Evolutionary conservation across 257 asterid species (phyloP).

Genomic region (Lantana camara): DNA sequence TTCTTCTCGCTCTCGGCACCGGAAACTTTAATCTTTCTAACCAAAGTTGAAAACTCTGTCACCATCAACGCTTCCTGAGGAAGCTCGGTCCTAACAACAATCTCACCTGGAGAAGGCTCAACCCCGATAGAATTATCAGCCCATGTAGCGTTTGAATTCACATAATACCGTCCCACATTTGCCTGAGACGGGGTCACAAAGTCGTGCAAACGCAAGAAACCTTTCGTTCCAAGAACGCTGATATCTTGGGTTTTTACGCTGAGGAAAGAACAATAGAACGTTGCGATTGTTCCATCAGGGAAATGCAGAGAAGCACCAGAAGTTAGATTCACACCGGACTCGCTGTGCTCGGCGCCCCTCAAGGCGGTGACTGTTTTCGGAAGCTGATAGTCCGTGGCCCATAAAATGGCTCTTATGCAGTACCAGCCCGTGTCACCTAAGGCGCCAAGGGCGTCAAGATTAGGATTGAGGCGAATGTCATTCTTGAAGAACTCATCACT

Average conservation of each 20-base stretch:
- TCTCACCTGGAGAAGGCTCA: conserved; percentile 47
- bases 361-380: conserved; percentile 36
- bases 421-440: conserved; percentile 47
- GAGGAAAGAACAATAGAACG: conserved; percentile 63
- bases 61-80: conserved; percentile 80
- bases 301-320: conserved; percentile 37
- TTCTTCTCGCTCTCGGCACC: conserved; percentile 50
- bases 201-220: conserved; percentile 53
- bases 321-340: conserved; percentile 36
- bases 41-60: conserved; percentile 61
- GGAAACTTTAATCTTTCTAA: conserved; percentile 31
- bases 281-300: conserved; percentile 32
- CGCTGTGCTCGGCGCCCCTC: conserved; percentile 28
- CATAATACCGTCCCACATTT: conserved; percentile 43
- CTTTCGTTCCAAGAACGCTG: conserved; percentile 55
- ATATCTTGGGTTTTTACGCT: conserved; percentile 54
- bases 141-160: conserved; percentile 36
- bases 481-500: conserved; percentile 30
- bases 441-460: conserved; percentile 41
- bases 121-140: conserved; percentile 38
- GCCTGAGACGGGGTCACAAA: conserved; percentile 59
- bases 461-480: conserved; percentile 43
- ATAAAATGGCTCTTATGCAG: conserved; percentile 36
- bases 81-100: conserved; percentile 46
- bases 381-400: conserved; percentile 39